Conservation (phyloP, 305 asterid species). For the Rubia peregrina region DNA sequence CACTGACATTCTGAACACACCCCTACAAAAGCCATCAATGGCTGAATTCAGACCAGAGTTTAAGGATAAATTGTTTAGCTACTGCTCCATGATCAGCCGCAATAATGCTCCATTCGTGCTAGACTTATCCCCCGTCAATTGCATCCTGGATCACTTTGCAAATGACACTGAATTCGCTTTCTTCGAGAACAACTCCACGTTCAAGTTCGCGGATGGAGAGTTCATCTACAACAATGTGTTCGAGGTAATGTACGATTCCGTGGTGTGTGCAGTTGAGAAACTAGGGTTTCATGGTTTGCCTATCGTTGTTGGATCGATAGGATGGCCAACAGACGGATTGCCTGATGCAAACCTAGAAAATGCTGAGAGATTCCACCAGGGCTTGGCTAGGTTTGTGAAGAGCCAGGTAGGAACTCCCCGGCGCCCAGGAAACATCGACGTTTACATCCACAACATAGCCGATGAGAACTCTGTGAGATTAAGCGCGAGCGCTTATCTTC, state of each 20-base stretch:
- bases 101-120: constrained; percentile 23
- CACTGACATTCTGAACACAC: constrained; percentile 19
- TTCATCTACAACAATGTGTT: constrained; percentile 30
- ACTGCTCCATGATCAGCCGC: neutral
- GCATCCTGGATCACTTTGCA: neutral
- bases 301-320: constrained; percentile 28
- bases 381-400: constrained; percentile 18
- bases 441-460: constrained; percentile 20
- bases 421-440: constrained; percentile 33
- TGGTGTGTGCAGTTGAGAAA: constrained; percentile 28
- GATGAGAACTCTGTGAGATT: constrained; percentile 27
- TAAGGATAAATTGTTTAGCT: constrained; percentile 7
- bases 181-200: constrained; percentile 32
- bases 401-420: constrained; percentile 39
- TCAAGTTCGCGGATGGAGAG: constrained; percentile 24
- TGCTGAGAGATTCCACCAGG: constrained; percentile 37
- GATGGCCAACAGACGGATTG: constrained; percentile 57
- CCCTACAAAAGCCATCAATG: constrained; percentile 28
- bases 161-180: constrained; percentile 34
- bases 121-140: constrained; percentile 25
- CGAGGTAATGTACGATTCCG: constrained; percentile 32
- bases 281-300: constrained; percentile 24
- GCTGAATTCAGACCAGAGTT: constrained; percentile 29
- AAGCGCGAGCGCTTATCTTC: constrained; percentile 12
- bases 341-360: constrained; percentile 19